Evolutionary conservation across 139 green algal species (phyloP).

Genomic region (Coelastrella sp.): DNA sequence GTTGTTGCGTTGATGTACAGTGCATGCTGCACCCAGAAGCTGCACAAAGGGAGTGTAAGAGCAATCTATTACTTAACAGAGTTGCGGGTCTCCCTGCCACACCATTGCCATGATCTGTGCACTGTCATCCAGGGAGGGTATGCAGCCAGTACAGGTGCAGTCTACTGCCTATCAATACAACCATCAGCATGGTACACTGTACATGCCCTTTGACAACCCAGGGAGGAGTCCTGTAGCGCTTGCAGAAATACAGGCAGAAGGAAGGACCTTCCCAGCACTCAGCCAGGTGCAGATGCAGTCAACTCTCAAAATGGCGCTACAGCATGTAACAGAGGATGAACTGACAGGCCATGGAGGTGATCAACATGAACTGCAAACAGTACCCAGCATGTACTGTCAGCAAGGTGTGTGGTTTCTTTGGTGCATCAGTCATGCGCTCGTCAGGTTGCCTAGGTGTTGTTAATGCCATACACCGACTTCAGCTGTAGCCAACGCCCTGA

Average conservation of each 20-base stretch:
- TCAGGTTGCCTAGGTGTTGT: too few relatives aligned
- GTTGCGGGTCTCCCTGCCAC: not conserved
- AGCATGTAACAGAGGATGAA: not conserved
- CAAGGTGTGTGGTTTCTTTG: not conserved
- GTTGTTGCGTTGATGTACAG: too few relatives aligned
- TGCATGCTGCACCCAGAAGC: too few relatives aligned
- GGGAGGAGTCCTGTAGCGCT: slow-evolving; percentile 49
- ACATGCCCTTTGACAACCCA: slow-evolving; percentile 48
- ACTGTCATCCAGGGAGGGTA: not conserved
- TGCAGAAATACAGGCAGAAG: slow-evolving; percentile 47
- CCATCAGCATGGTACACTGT: slow-evolving; percentile 64
- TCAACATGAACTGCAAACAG: not conserved
- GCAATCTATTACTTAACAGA: too few relatives aligned
- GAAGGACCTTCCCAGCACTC: slow-evolving; percentile 6
- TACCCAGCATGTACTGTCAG: not conserved
- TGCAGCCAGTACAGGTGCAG: not conserved
- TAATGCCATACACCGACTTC: too few relatives aligned
- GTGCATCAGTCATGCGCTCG: too few relatives aligned
- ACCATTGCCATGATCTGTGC: not conserved
- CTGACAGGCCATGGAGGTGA: not conserved
- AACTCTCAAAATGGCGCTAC: slow-evolving; percentile 21
- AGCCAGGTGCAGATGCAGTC: slow-evolving; percentile 48
- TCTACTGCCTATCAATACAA: slow-evolving; percentile 65
- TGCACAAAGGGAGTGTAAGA: too few relatives aligned
- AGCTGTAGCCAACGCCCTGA: too few relatives aligned